Percentiles rank a stretch among this genome's conserved stretches.
These are phyloP conservation scores for Magnolia sinica DNA, from an alignment of 164 flowering plant genomes.

Conservation along the genomic window DNA sequence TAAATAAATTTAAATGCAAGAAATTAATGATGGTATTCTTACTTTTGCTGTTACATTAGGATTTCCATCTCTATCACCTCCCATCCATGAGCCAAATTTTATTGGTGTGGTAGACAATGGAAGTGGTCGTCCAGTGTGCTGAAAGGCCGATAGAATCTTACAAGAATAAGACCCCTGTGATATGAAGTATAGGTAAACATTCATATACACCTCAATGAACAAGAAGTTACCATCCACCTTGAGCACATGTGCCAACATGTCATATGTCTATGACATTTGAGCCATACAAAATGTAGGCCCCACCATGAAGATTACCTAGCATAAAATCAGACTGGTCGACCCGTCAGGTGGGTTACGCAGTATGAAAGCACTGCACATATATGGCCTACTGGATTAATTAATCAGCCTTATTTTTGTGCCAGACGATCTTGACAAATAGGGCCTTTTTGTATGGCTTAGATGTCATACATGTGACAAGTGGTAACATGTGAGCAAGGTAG, in stretches of 20 bases:
- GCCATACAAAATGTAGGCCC: too few species aligned
- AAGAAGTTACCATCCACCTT: neutral
- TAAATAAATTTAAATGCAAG: neutral
- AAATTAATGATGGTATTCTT: conserved; percentile 11
- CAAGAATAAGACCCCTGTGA: neutral
- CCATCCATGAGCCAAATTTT: conserved; percentile 98
- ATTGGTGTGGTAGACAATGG: conserved; percentile 90
- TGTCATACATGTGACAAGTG: too few species aligned
- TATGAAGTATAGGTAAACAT: neutral
- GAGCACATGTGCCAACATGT: neutral
- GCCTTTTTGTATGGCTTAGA: too few species aligned
- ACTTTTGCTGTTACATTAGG: conserved; percentile 95
- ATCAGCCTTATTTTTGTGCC: too few species aligned
- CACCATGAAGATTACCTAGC: too few species aligned
- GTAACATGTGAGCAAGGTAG: too few species aligned
- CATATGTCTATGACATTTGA: neutral
- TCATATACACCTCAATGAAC: neutral
- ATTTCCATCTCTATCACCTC: conserved; percentile 99
- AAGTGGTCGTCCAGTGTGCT: conserved; percentile 91
- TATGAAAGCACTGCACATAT: too few species aligned
- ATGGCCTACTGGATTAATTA: too few species aligned
- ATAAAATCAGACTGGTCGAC: too few species aligned
- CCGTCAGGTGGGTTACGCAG: too few species aligned
- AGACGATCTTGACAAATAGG: too few species aligned
- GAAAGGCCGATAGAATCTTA: conserved; percentile 11